Base-by-base conservation (phyloP, 345 rosid genomes). In the Anastatica hierochuntica region DNA sequence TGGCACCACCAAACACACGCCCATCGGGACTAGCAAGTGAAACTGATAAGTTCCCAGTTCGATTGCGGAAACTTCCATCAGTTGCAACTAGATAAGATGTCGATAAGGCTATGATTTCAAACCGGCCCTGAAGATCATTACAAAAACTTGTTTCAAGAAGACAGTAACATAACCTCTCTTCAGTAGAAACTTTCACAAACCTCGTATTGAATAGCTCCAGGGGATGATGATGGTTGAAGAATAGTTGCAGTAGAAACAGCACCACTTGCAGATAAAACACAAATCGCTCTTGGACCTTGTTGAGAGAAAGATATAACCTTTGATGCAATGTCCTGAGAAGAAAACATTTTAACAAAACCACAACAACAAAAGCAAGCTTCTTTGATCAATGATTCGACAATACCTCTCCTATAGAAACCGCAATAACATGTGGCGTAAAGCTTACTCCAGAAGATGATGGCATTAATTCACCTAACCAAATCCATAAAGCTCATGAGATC, bases 11-110 rank as follows among this genome's bases (percentile, higher is more conserved):
- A 54, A 92, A 78, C 62, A 92, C 90, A 14, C 79, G 90, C 9
- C 98, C 98, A 58, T 88, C 95, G 0, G 97, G 90, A 62, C 95
- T 83, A 43, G 97, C 96, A 49, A 92, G 86, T 15, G 94, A 88
- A 58, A 85, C 87, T 60, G 88, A 85, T 24, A 92, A 67, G 59
- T 84, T 84, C 43, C 90, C 98, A 52, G 73, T 69, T 73, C 78
- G 74, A 50, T 81, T 69, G 43, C 66, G 77, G 17, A 82, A 61
- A 31, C 86, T 75, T 16, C 77, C 67, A 26, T 64, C 65, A 19
- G 50, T 73, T 12, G 82, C 64, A 21, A 74, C 50, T 70, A 85
- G 56, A 68, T 74, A 83, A 37, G 90, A 88, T 56, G 83, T 88
- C 1, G 98, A 88, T 29, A 92, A 65, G 58, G 90, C 85, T 51